These are phyloP conservation scores for Arctium lappa DNA, from an alignment of 129 eudicot genomes.

Conservation along the genomic window DNA sequence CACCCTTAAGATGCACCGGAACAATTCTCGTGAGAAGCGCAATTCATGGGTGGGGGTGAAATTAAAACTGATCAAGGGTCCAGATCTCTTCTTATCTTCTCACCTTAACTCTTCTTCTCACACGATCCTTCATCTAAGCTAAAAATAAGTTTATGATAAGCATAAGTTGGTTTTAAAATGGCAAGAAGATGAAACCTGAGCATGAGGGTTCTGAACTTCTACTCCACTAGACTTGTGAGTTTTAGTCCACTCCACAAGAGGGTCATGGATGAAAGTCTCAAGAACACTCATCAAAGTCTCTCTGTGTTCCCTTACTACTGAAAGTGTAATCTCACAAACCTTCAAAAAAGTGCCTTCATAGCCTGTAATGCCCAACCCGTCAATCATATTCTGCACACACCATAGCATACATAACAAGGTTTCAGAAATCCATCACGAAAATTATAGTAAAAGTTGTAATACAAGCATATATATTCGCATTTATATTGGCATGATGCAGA, in stretches of 20 bases:
- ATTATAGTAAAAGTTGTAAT: too few relatives aligned
- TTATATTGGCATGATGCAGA: too few relatives aligned
- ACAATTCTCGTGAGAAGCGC: too few relatives aligned
- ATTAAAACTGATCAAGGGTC: too few relatives aligned
- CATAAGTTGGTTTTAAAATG: background rate
- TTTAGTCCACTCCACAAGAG: constrained; percentile 99
- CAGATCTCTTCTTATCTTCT: too few relatives aligned
- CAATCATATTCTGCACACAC: constrained; percentile 87
- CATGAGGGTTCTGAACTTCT: constrained; percentile 97
- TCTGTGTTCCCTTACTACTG: constrained; percentile 77
- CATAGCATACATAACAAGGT: constrained; percentile 12
- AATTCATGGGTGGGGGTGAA: too few relatives aligned
- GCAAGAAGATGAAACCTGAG: constrained; percentile 64
- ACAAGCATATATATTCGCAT: background rate
- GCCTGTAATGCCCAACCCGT: constrained; percentile 97
- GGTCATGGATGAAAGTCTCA: constrained; percentile 95
- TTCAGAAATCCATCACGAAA: background rate
- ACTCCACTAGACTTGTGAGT: constrained; percentile 95
- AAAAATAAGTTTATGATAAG: background rate
- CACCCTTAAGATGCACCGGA: too few relatives aligned
- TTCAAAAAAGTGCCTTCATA: constrained; percentile 86
- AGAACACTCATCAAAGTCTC: constrained; percentile 96
- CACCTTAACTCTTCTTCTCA: too few relatives aligned
- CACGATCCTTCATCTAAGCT: too few relatives aligned
- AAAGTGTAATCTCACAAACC: constrained; percentile 97